These are phyloP conservation scores for Candida nonsorbophila DNA, from an alignment of 805 yeast species.

Conservation along the genomic window DNA sequence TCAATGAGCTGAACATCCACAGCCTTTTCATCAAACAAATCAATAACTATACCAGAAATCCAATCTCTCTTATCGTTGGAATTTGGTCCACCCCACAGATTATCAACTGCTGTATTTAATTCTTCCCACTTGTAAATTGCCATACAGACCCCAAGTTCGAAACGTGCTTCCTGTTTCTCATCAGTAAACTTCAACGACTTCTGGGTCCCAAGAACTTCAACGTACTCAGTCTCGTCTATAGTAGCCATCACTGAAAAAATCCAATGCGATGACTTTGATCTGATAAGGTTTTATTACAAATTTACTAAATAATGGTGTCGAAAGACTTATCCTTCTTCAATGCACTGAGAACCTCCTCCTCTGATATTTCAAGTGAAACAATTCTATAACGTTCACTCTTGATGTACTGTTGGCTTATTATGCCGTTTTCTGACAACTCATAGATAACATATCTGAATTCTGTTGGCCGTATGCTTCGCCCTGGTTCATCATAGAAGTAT, in stretches of 20 bases:
- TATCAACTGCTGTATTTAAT: conserved; percentile 80
- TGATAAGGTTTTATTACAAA: too few species aligned
- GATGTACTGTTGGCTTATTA: conserved; percentile 61
- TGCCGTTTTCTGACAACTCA: conserved; percentile 76
- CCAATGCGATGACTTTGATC: conserved; percentile 5
- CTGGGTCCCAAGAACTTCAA: conserved; percentile 45
- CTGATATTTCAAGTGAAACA: conserved; percentile 62
- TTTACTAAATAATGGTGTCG: neutral
- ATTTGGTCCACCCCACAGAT: conserved; percentile 93
- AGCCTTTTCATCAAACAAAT: conserved; percentile 59
- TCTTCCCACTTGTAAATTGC: conserved; percentile 89
- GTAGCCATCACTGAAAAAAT: conserved; percentile 16
- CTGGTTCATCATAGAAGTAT: neutral
- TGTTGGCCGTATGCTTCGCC: conserved; percentile 48
- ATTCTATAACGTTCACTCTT: conserved; percentile 64
- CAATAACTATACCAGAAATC: conserved; percentile 80
- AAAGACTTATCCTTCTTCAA: conserved; percentile 45
- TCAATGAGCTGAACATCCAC: conserved; percentile 80
- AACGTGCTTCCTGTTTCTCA: conserved; percentile 71
- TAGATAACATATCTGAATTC: conserved; percentile 57
- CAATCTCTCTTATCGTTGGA: conserved; percentile 92
- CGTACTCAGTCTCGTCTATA: conserved; percentile 46
- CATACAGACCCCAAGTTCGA: conserved; percentile 92
- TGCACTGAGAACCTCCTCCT: conserved; percentile 60
- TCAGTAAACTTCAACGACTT: conserved; percentile 40